Evolutionary conservation across 805 yeast genomes (phyloP), one percentile per base, ranked within the genome.

Genomic region (Candida chauliodis): DNA sequence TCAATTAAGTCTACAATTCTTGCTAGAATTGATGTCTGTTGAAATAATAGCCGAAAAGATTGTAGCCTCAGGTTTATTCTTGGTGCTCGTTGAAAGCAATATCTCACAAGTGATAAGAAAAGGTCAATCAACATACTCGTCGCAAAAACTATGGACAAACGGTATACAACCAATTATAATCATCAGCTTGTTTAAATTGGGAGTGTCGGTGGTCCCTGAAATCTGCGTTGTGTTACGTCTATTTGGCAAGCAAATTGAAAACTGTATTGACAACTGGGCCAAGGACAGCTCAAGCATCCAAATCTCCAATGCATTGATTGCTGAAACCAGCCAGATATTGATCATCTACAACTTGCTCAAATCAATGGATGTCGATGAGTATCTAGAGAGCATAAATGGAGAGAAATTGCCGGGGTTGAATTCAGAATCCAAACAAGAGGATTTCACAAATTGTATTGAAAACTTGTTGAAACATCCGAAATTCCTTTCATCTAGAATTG

Each of bases 381-480:
- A 70, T 40, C 56, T 75, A 33, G 44, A 41, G 10, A 33, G 43
- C 42, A 30, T 44, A 42, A 11, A 30, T 22, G 32, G 34, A 25
- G 26, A 41, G 26, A 47, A 63, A 8, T 78, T 54, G 30, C 81
- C 83, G 1, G 90, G 88, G 0, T 59, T 84, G 34, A 88, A 83
- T 40, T 68, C 75, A 1, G 69, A 65, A 24, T 67, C 73, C 20
- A 83, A 80, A 42, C 69, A 82, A 42, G 73, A 70, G n/a, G 77
- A 73, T 18, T 72, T 90, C 44, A 63, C 70, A 3, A 76, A 71
- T 30, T 76, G 82, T 8, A 61, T 89, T 40, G 82, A 76, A 39
- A 85, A 87, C 47, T 69, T 90, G 28, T 69, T 87, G 44, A 81
- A 90, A 19, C 97, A 90, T 59, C 96, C 95, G 10, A 88, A 87